These are phyloP conservation scores for Paraglomus brasilianum DNA, from an alignment of 192 early-diverging fungal species.

Conservation along the genomic window DNA sequence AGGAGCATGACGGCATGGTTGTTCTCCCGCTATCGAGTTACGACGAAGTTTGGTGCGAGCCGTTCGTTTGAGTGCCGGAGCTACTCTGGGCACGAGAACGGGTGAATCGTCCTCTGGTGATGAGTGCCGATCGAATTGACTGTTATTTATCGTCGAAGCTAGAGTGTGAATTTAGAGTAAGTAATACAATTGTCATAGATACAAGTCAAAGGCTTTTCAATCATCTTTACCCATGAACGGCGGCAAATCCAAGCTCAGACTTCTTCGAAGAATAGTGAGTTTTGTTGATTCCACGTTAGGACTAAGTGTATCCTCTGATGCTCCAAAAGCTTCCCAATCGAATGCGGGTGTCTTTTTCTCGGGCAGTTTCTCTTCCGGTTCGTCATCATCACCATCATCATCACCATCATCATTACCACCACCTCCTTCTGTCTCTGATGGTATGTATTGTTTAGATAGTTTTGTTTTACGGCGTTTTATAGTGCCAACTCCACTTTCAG, in stretches of 20 bases:
- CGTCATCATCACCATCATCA: background rate
- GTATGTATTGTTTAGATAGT: constrained; percentile 43
- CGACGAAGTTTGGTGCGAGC: constrained; percentile 55
- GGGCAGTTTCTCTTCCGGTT: background rate
- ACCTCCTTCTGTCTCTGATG: constrained; percentile 30
- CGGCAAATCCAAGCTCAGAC: constrained; percentile 25
- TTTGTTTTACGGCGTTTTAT: constrained; percentile 40
- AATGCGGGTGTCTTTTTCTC: background rate
- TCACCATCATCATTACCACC: constrained; percentile 5
- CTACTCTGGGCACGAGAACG: constrained; percentile 41
- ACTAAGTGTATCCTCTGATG: constrained; percentile 16
- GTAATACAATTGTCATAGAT: background rate
- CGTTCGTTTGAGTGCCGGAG: constrained; percentile 40
- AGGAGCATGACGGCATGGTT: constrained; percentile 5
- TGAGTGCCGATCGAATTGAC: constrained; percentile 43
- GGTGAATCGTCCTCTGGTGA: constrained; percentile 41
- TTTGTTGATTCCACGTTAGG: constrained; percentile 17
- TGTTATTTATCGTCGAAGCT: constrained; percentile 15
- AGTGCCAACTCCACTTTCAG: constrained; percentile 29
- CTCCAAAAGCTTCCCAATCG: constrained; percentile 9
- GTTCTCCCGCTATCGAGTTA: constrained; percentile 41
- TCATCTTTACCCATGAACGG: constrained; percentile 25
- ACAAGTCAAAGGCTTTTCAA: background rate
- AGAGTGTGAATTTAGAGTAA: background rate
- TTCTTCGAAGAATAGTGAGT: constrained; percentile 19